phyloP scores from a whole-genome alignment of 257 asterid species.

The Hygrophila difformis region DNA sequence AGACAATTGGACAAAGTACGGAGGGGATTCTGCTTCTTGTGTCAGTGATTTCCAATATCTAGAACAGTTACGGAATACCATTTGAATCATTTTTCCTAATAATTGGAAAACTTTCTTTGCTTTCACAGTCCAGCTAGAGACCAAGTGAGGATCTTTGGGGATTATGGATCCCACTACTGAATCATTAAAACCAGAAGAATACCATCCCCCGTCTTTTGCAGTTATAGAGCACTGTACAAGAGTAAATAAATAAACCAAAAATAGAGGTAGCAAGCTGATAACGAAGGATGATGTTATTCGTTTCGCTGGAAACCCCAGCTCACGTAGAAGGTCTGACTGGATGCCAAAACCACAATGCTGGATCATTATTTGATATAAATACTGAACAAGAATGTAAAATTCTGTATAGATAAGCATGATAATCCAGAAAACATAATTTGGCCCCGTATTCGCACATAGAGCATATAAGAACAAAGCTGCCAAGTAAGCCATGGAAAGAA shows the following conservation, averaged over 20 bases:
- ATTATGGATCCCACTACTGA: constrained; percentile 36
- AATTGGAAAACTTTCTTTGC: constrained; percentile 35
- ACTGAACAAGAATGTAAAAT: constrained; percentile 72
- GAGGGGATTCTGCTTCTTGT: constrained; percentile 99
- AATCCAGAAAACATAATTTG: constrained; percentile 87
- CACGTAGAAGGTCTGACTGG: constrained; percentile 54
- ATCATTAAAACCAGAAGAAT: constrained; percentile 49
- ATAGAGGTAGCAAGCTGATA: constrained; percentile 75
- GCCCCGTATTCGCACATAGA: constrained; percentile 93
- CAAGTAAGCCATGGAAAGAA: constrained; percentile 92
- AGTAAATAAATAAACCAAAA: constrained; percentile 82
- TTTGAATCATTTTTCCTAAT: constrained; percentile 28
- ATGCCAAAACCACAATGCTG: constrained; percentile 92
- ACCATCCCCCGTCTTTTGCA: constrained; percentile 97
- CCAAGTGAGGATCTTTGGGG: constrained; percentile 28
- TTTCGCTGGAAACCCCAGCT: constrained; percentile 76
- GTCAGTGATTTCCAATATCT: constrained; percentile 97
- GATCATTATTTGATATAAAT: constrained; percentile 79
- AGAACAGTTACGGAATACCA: constrained; percentile 45
- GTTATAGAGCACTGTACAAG: constrained; percentile 95
- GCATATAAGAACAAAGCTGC: constrained; percentile 83
- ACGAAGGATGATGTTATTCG: constrained; percentile 81
- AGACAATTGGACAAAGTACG: constrained; percentile 92
- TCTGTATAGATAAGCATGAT: constrained; percentile 87
- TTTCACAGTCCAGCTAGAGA: constrained; percentile 58